Conservation (phyloP, 2,329 filamentous ascomycete genomes). For the Penicillium sp. region DNA sequence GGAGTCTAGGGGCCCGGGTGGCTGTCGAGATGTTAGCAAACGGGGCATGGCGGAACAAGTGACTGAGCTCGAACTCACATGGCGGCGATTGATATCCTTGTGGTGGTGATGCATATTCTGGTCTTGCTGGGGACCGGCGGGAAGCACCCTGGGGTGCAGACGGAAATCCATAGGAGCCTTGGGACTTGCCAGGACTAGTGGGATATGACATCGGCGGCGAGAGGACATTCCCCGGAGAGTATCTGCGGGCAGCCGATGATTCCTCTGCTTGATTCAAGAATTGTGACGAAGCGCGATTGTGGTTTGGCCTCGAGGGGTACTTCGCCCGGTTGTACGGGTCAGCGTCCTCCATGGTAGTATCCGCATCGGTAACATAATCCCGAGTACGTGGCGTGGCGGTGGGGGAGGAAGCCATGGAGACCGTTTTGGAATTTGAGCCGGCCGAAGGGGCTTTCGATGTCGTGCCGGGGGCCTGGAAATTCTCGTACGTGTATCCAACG, state of each 20-base stretch:
- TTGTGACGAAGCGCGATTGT: slow-evolving; percentile 68
- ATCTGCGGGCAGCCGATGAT: slow-evolving; percentile 81
- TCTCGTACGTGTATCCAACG: slow-evolving; percentile 64
- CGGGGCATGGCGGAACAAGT: background rate
- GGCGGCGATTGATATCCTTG: slow-evolving; percentile 60
- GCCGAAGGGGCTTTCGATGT: slow-evolving; percentile 34
- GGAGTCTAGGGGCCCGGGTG: slow-evolving; percentile 62
- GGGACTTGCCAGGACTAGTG: slow-evolving; percentile 57
- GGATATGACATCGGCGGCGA: slow-evolving; percentile 78
- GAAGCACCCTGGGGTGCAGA: slow-evolving; percentile 45
- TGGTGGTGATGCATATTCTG: slow-evolving; percentile 55
- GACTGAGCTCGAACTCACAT: slow-evolving; percentile 40
- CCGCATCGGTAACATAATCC: slow-evolving; percentile 65
- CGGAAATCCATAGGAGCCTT: slow-evolving; percentile 54
- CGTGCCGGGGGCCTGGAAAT: slow-evolving; percentile 54
- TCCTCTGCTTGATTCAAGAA: slow-evolving; percentile 66
- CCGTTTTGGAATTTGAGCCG: slow-evolving; percentile 45
- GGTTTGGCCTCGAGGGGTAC: slow-evolving; percentile 74
- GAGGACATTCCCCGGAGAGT: slow-evolving; percentile 91
- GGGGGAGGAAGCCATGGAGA: slow-evolving; percentile 59
- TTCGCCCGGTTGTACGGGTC: slow-evolving; percentile 84
- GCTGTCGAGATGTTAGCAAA: slow-evolving; percentile 34
- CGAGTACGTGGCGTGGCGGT: slow-evolving; percentile 59
- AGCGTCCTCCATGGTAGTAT: slow-evolving; percentile 83
- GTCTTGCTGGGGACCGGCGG: slow-evolving; percentile 77